phyloP scores from a whole-genome alignment of 2,329 filamentous ascomycete species.

The Cyphellophora europaea region DNA sequence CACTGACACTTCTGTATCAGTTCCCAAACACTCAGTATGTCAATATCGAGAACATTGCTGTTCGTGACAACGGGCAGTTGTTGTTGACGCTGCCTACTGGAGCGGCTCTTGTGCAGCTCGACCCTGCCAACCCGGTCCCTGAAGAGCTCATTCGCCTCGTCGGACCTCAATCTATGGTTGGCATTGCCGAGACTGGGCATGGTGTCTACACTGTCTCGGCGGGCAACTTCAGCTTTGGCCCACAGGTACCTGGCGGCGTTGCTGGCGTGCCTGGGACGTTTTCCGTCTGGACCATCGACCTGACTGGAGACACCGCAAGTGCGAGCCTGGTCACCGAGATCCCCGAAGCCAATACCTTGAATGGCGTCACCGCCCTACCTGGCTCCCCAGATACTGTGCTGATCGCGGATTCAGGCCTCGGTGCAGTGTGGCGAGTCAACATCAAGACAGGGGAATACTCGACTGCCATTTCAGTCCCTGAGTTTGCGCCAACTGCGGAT shows the following conservation, averaged over 20 bases:
- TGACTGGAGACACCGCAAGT: conserved; percentile 2
- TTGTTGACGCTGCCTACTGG: neutral
- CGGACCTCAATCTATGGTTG: conserved; percentile 7
- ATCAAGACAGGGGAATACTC: conserved; percentile 7
- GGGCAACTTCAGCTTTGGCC: conserved; percentile 14
- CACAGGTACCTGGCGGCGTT: conserved; percentile 3
- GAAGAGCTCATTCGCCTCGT: neutral
- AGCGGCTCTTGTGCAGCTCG: neutral
- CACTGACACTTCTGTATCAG: neutral
- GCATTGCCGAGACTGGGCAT: conserved; percentile 13
- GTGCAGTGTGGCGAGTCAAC: conserved; percentile 13
- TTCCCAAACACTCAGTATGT: neutral
- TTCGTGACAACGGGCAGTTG: neutral
- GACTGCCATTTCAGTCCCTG: conserved; percentile 6
- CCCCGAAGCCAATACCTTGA: conserved; percentile 13
- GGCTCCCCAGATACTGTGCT: conserved; percentile 9
- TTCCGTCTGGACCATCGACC: conserved; percentile 9
- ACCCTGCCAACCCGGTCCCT: neutral
- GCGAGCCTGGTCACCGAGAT: conserved; percentile 6
- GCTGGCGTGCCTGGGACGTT: conserved; percentile 1
- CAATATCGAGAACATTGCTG: neutral
- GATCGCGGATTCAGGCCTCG: conserved; percentile 13
- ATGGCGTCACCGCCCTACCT: conserved; percentile 14
- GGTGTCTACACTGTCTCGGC: conserved; percentile 16
- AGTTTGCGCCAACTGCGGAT: conserved; percentile 4